phyloP scores from a whole-genome alignment of 2,329 filamentous ascomycete species.

The Diaporthe destruens region DNA sequence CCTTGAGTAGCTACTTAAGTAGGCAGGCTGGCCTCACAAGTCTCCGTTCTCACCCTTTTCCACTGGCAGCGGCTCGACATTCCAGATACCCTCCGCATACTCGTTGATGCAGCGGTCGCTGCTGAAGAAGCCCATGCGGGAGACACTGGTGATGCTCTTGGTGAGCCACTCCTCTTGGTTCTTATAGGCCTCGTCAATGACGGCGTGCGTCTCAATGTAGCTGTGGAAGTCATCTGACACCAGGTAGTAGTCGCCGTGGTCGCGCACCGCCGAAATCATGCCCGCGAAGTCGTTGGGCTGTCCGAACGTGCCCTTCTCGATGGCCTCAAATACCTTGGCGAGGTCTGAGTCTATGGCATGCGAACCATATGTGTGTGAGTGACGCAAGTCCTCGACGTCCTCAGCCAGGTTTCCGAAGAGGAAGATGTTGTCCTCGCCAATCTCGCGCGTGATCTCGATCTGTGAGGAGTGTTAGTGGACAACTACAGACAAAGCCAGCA shows the following conservation, averaged over 20 bases:
- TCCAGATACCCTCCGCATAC: slow-evolving; percentile 96
- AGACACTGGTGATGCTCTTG: slow-evolving; percentile 89
- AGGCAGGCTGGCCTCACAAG: slow-evolving; percentile 29
- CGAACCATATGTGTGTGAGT: slow-evolving; percentile 85
- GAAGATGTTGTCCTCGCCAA: slow-evolving; percentile 98
- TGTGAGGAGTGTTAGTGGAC: slow-evolving; percentile 50
- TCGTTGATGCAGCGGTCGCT: slow-evolving; percentile 96
- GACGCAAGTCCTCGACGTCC: slow-evolving; percentile 95
- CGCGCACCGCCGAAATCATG: slow-evolving; percentile 84
- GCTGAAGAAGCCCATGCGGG: slow-evolving; percentile 97
- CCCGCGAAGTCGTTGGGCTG: slow-evolving; percentile 83
- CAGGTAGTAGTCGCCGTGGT: slow-evolving; percentile 97
- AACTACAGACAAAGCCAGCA: slow-evolving; percentile 14
- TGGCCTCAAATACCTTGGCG: slow-evolving; percentile 83
- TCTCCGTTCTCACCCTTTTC: slow-evolving; percentile 48
- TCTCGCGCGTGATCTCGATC: slow-evolving; percentile 98
- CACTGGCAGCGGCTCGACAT: slow-evolving; percentile 81
- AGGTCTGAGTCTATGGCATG: slow-evolving; percentile 84
- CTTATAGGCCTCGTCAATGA: slow-evolving; percentile 92
- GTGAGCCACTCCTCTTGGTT: slow-evolving; percentile 93
- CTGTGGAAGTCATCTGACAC: slow-evolving; percentile 98
- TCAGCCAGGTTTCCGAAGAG: slow-evolving; percentile 96
- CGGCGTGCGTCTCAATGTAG: slow-evolving; percentile 89
- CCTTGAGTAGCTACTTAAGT: no score
- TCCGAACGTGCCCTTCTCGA: slow-evolving; percentile 85